phyloP scores from a whole-genome alignment of 2,329 filamentous ascomycete genomes.

The Aspergillus costaricaensis region DNA sequence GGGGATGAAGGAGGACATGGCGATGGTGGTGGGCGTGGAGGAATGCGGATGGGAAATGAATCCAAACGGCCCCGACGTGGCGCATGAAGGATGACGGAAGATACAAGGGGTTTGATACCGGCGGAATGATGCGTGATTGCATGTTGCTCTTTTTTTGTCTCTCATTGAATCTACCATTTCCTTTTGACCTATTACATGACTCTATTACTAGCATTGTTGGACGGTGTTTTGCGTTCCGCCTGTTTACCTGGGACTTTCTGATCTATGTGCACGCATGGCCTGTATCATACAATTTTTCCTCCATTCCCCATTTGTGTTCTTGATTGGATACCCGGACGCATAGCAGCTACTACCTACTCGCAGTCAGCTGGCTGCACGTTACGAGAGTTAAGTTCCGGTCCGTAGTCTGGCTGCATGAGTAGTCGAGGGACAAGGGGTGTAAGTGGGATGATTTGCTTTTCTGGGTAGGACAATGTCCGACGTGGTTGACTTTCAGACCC shows the following conservation, averaged over 20 bases:
- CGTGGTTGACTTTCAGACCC: neutral
- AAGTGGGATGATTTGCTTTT: no score
- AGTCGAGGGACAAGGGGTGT: no score
- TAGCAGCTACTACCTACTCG: neutral
- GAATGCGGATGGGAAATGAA: conserved; percentile 43
- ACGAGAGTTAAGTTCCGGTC: neutral
- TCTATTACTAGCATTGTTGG: conserved; percentile 22
- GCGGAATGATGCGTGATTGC: neutral
- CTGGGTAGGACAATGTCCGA: no score
- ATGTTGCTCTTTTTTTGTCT: conserved; percentile 10
- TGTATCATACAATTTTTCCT: neutral
- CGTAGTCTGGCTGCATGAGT: neutral
- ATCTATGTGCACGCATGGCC: neutral
- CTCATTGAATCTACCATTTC: conserved; percentile 16
- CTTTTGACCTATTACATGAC: conserved; percentile 13
- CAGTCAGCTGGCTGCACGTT: neutral
- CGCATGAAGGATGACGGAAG: conserved; percentile 22
- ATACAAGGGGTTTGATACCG: neutral
- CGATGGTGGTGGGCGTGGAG: conserved; percentile 34
- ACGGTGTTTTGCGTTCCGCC: conserved; percentile 23
- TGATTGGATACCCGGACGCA: neutral
- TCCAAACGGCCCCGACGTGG: conserved; percentile 46
- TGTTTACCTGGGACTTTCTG: conserved; percentile 2
- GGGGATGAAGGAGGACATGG: conserved; percentile 36
- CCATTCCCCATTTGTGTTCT: neutral